Conservation (phyloP, 768 basidiomycete species). For the Mycena epipterygia region DNA sequence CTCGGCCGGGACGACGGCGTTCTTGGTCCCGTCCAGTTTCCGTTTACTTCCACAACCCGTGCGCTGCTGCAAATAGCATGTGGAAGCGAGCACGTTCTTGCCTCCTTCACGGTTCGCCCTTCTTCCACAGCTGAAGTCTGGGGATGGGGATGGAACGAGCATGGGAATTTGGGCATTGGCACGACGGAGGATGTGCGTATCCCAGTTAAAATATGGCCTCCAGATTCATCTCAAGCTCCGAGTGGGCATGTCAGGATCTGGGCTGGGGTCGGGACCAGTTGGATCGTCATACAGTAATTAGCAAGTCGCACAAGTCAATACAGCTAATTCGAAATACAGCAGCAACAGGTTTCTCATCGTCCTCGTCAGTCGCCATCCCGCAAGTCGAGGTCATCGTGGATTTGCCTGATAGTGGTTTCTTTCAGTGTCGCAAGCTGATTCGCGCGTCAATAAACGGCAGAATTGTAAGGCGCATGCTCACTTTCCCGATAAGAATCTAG, state of each 20-base stretch:
- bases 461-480: conserved; percentile 45
- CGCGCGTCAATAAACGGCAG: background rate
- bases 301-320: background rate
- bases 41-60: conserved; percentile 32
- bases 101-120: conserved; percentile 40
- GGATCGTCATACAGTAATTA: conserved; percentile 26
- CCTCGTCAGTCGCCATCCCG: conserved; percentile 44
- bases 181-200: conserved; percentile 64
- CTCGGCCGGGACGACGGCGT: conserved; percentile 59
- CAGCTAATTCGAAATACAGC: background rate
- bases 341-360: background rate
- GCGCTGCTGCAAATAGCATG: conserved; percentile 63
- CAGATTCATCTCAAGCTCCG: conserved; percentile 12
- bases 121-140: conserved; percentile 61
- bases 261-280: conserved; percentile 41
- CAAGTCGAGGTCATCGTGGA: conserved; percentile 81
- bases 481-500: conserved; percentile 86
- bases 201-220: conserved; percentile 71
- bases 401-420: conserved; percentile 78
- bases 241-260: conserved; percentile 32
- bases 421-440: conserved; percentile 78
- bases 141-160: conserved; percentile 99
- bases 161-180: conserved; percentile 89
- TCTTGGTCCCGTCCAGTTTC: conserved; percentile 39
- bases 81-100: conserved; percentile 90